Base-by-base conservation (phyloP, 2,329 filamentous ascomycete genomes). In the Cadophora sp. region DNA sequence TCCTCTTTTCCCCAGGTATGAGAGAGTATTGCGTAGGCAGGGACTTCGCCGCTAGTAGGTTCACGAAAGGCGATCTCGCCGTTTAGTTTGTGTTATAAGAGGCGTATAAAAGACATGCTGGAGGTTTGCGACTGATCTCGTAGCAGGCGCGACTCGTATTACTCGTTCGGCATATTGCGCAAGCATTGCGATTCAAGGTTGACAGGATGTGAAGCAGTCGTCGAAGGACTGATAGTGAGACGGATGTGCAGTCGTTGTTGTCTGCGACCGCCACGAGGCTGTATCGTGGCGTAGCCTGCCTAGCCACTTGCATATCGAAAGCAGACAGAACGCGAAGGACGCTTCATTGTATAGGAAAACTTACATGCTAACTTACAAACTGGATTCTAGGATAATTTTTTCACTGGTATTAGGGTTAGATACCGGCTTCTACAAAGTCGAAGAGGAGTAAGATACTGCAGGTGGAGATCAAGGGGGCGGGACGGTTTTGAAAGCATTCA, bases 281-380 rank as follows among this genome's bases (percentile, higher is more conserved):
- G 31, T 34, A 34, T 34, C 31, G 31, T 34, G 31, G 31, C 31
- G 31, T 34, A 34, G 11, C 11, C 31, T 34, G 31, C 6, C 31
- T 31, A 65, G 66, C 61, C 67, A 65, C 64, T 69, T 73, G 37
- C 68, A 70, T 71, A 31, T 66, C 68, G 62, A 67, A 70, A 46
- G 67, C 26, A 71, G 66, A 70, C 68, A 70, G n/a, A 68, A 71
- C 65, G 67, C 65, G 62, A 67, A 70, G 68, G 68, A 68, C 65
- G 65, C 67, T 73, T 69, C 64, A 69, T 66, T 68, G 68, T 61
- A 71, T 68, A 64, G 40, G 51, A 64, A 69, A 67, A 5, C 31
- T 34, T 34, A 34, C 31, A 34, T 11, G 11, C 31, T 65, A 51
- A n/a, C n/a, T n/a, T n/a, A n/a, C 50, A 62, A 59, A 67, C 64